Conservation (phyloP, 1,284 basidiomycete genomes). For the Laetiporus sulphureus region DNA sequence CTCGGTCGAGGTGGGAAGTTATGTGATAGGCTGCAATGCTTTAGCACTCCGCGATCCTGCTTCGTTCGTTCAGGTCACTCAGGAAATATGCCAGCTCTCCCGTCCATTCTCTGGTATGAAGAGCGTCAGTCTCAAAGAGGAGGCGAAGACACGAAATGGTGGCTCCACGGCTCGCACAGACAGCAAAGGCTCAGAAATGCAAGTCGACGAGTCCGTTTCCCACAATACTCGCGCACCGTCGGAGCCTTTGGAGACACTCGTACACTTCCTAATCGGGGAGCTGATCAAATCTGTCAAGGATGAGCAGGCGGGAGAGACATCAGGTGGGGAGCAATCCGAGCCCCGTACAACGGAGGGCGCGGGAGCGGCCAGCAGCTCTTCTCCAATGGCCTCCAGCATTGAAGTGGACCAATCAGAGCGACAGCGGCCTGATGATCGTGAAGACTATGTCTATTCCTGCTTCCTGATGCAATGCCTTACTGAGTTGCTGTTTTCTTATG, state of each 20-base stretch:
- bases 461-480: constrained; percentile 92
- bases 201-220: constrained; percentile 48
- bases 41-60: constrained; percentile 79
- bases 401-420: not conserved
- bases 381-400: not conserved
- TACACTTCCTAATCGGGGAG: constrained; percentile 72
- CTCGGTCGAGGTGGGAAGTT: constrained; percentile 65
- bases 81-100: constrained; percentile 66
- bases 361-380: not conserved
- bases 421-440: constrained; percentile 11
- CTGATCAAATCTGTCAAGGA: constrained; percentile 55
- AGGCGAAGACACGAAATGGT: constrained; percentile 16
- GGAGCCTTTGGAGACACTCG: constrained; percentile 55
- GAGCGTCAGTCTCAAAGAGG: constrained; percentile 56
- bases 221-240: constrained; percentile 19
- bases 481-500: constrained; percentile 91
- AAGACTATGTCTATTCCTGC: constrained; percentile 63
- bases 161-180: constrained; percentile 17
- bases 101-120: constrained; percentile 56
- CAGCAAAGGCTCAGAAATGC: constrained; percentile 45
- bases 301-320: constrained; percentile 13
- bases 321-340: constrained; percentile 5
- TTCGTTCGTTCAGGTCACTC: constrained; percentile 71
- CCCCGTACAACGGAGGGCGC: constrained; percentile 6
- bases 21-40: constrained; percentile 74